A percentile compares a stretch with the other conserved stretches of the same genome.
Conservation (phyloP, 192 early-diverging fungal species). For the Diversispora eburnea region DNA sequence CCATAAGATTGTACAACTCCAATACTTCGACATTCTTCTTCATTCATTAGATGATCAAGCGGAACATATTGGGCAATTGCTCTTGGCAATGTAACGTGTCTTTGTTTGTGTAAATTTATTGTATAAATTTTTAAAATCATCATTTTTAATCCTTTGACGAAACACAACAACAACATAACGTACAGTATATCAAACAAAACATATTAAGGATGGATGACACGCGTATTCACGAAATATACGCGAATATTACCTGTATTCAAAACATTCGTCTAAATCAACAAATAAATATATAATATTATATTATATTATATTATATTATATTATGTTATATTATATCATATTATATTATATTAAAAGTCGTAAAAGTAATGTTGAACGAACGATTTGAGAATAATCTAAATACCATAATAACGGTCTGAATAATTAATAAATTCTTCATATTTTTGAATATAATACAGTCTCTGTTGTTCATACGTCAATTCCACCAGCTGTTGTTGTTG, state of each 20-base stretch:
- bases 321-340: too few species aligned
- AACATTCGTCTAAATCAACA: background rate
- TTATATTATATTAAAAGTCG: background rate
- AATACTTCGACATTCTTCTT: slow-evolving; percentile 44
- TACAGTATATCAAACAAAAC: too few species aligned
- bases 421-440: background rate
- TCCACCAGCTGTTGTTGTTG: too few species aligned
- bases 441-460: too few species aligned
- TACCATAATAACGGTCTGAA: slow-evolving; percentile 7
- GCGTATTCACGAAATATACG: background rate
- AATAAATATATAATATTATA: too few species aligned
- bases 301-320: too few species aligned
- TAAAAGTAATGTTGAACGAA: background rate
- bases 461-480: too few species aligned
- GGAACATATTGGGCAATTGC: slow-evolving; percentile 40
- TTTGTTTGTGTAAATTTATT: slow-evolving; percentile 28
- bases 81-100: slow-evolving; percentile 47
- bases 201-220: too few species aligned
- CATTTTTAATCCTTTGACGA: background rate
- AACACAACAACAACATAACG: too few species aligned
- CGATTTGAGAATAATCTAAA: background rate
- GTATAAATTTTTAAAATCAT: background rate
- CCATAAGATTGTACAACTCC: slow-evolving; percentile 48
- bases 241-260: background rate
- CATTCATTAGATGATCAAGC: slow-evolving; percentile 33